phyloP scores from a whole-genome alignment of 495 filamentous ascomycete genomes.

The Hypoxylon cercidicola region DNA sequence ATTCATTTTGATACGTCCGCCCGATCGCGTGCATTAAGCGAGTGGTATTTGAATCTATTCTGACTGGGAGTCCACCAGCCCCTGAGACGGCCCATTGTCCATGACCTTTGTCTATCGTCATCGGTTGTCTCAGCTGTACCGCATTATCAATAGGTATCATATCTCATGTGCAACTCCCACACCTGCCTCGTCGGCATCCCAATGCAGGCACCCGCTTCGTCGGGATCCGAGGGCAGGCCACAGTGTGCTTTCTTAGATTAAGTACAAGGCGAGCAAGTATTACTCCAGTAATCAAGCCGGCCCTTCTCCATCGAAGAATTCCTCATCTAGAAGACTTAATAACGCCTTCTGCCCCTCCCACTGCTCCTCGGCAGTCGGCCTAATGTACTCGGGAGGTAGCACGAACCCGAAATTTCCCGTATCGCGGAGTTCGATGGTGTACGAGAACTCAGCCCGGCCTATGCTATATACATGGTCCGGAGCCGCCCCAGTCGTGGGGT shows the following conservation, averaged over 20 bases:
- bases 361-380: constrained; percentile 53
- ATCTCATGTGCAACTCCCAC: too few species aligned
- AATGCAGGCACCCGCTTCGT: too few species aligned
- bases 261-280: background rate
- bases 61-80: too few species aligned
- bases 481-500: constrained; percentile 56
- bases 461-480: constrained; percentile 60
- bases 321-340: constrained; percentile 41
- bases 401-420: constrained; percentile 61
- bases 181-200: too few species aligned
- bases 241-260: background rate
- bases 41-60: too few species aligned
- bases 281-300: constrained; percentile 27
- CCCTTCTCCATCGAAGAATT: constrained; percentile 38
- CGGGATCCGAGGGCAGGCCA: too few species aligned
- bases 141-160: too few species aligned
- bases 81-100: too few species aligned
- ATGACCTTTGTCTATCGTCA: too few species aligned
- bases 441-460: constrained; percentile 56
- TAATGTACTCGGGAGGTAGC: constrained; percentile 57
- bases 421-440: constrained; percentile 60
- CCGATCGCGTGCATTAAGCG: too few species aligned
- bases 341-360: constrained; percentile 58
- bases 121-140: too few species aligned
- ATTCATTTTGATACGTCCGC: too few species aligned